Evolutionary conservation across 2,329 filamentous ascomycete genomes (phyloP), one percentile per base, ranked within the genome.

Genomic region (Botryosphaeria dothidea): DNA sequence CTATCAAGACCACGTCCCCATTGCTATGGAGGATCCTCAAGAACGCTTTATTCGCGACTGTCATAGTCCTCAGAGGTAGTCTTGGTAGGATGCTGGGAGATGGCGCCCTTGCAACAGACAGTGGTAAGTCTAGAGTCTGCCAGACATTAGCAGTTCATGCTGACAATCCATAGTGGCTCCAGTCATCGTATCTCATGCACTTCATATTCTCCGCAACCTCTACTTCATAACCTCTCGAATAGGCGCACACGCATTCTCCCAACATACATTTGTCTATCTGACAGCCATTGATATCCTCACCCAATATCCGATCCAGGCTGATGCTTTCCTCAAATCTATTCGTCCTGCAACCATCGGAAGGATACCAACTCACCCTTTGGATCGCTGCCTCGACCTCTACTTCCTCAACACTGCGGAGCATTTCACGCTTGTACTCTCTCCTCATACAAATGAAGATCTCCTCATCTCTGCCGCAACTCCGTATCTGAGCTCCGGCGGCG

Each of bases 391-490:
- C n/a, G 91, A 95, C 73, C 85, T 96, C 17, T 97, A 92, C 80
- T 96, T 96, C 78, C 85, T 97, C 67, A 95, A 96, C 73, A 86
- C 90, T 0, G 89, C 91, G 2, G 93, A 97, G 75, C 92, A 96
- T 75, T 88, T 97, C 66, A 89, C 92, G 0, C 81, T 93, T 8
- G 80, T 87, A 2, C 78, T 97, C 1, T 81, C 91, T 0, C 84
- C 90, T 0, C 79, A 84, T 3, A 84, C 86, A 2, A 92, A 88
- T 71, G 91, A 96, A 70, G 82, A 86, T 2, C 82, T 96, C 1
- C 85, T 96, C 17, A 82, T 96, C 61, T 85, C 88, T 36, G 89
- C 92, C 1, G 90, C 92, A 6, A 85, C 87, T 4, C 85, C 90
- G 0, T 95, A 96, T 73, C 86, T 97, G 3, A 82, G 83, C 48